phyloP scores from a whole-genome alignment of 1,284 basidiomycete species.

The Ceratobasidium sp. region DNA sequence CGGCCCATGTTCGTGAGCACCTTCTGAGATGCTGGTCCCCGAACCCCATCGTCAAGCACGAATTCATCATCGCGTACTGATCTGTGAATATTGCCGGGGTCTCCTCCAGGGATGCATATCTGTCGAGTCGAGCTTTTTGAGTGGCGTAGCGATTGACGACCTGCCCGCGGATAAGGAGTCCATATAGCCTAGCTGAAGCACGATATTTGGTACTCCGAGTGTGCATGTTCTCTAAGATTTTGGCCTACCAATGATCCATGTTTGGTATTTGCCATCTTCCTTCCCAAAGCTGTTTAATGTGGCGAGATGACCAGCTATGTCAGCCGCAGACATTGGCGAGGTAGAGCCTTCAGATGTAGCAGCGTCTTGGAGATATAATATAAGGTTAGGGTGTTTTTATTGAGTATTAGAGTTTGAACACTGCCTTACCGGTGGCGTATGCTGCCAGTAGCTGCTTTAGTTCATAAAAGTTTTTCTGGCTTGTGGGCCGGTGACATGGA shows the following conservation, averaged over 20 bases:
- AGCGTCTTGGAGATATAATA: slow-evolving; percentile 8
- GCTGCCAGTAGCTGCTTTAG: slow-evolving; percentile 23
- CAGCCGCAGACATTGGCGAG: slow-evolving; percentile 25
- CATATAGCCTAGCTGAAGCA: slow-evolving; percentile 19
- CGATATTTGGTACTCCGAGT: not conserved
- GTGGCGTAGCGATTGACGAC: slow-evolving; percentile 14
- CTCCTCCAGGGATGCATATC: slow-evolving; percentile 25
- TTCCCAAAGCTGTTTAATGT: slow-evolving; percentile 7
- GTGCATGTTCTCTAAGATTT: not conserved
- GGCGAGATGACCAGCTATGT: slow-evolving; percentile 3
- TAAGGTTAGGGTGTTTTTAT: not conserved
- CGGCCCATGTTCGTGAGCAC: slow-evolving; percentile 26
- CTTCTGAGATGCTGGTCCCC: slow-evolving; percentile 10
- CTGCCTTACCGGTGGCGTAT: slow-evolving; percentile 16
- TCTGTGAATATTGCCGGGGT: slow-evolving; percentile 1
- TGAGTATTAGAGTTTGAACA: not conserved
- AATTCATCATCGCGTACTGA: slow-evolving; percentile 11
- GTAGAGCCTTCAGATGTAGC: slow-evolving; percentile 38
- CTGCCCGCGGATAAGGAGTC: slow-evolving; percentile 27
- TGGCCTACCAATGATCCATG: slow-evolving; percentile 27
- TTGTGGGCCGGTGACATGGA: slow-evolving; percentile 12
- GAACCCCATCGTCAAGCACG: not conserved
- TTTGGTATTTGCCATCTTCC: not conserved
- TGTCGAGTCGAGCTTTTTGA: slow-evolving; percentile 25
- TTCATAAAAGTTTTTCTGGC: not conserved